Conservation (phyloP, 2,329 filamentous ascomycete genomes). For the Periconia macrospinosa region DNA sequence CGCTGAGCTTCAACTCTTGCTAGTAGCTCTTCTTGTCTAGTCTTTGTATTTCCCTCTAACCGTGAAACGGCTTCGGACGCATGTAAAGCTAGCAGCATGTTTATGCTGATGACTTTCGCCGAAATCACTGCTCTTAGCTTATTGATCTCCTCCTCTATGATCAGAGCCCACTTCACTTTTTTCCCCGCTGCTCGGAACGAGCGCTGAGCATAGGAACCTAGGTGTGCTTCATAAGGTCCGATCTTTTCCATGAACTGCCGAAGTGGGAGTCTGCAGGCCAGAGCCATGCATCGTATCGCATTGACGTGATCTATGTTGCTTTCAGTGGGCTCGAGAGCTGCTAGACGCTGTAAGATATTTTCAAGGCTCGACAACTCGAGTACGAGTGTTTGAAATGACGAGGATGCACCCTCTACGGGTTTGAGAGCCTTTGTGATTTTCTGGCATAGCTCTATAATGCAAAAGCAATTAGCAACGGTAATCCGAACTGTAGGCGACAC, state of each 20-base stretch:
- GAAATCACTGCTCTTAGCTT: conserved; percentile 17
- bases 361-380: conserved; percentile 24
- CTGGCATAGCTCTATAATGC: conserved; percentile 13
- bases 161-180: conserved; percentile 22
- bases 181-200: not conserved
- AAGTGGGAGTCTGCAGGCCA: conserved; percentile 21
- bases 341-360: conserved; percentile 13
- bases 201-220: conserved; percentile 10
- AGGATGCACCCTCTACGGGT: conserved; percentile 16
- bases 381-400: conserved; percentile 21
- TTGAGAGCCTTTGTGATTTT: conserved; percentile 24
- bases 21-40: not conserved
- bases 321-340: conserved; percentile 19
- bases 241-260: conserved; percentile 22
- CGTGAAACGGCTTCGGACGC: conserved; percentile 6
- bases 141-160: conserved; percentile 17
- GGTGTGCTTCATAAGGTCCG: conserved; percentile 18
- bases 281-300: conserved; percentile 26
- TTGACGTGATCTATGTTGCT: conserved; percentile 25
- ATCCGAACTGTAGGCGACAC: not conserved
- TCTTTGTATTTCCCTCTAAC: not conserved
- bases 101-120: conserved; percentile 24
- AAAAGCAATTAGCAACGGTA: not conserved
- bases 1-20: not conserved
- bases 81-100: conserved; percentile 20